Conservation (phyloP, 1,284 basidiomycete species). For the Retiboletus fuscus region DNA sequence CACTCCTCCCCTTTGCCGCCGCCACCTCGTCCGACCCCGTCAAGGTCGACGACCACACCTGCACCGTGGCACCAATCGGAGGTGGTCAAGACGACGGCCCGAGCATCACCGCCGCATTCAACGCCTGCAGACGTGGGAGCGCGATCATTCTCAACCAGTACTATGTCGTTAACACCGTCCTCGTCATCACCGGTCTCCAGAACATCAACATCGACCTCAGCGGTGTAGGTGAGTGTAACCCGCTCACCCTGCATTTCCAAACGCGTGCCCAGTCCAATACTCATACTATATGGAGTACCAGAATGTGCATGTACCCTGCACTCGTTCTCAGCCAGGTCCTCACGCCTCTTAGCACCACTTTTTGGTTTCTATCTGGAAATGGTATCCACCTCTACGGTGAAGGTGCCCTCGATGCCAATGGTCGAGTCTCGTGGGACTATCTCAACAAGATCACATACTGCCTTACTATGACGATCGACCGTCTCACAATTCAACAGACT, state of each 20-base stretch:
- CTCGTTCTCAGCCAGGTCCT: neutral
- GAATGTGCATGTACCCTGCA: slow-evolving; percentile 46
- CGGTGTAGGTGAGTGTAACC: too few species aligned
- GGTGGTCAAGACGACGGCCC: slow-evolving; percentile 16
- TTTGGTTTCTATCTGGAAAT: slow-evolving; percentile 60
- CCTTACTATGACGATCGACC: slow-evolving; percentile 13
- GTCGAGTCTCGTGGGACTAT: slow-evolving; percentile 56
- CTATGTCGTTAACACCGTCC: slow-evolving; percentile 48
- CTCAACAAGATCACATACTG: slow-evolving; percentile 30
- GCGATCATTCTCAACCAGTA: slow-evolving; percentile 51
- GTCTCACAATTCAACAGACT: slow-evolving; percentile 37
- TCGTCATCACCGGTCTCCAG: too few species aligned
- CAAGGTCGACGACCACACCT: slow-evolving; percentile 47
- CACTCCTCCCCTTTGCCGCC: neutral
- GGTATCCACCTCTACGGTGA: slow-evolving; percentile 59
- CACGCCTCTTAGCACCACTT: slow-evolving; percentile 53
- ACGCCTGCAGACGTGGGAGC: slow-evolving; percentile 26
- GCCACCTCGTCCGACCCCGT: neutral
- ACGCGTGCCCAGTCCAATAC: slow-evolving; percentile 15
- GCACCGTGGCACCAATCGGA: too few species aligned
- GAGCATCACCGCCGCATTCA: slow-evolving; percentile 24
- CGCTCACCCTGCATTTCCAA: too few species aligned
- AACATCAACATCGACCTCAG: too few species aligned
- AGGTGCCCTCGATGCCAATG: slow-evolving; percentile 56
- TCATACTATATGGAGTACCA: slow-evolving; percentile 57